These are phyloP conservation scores for Ceratobasidium sp. DNA, from an alignment of 1,284 basidiomycete genomes.

Conservation along the genomic window DNA sequence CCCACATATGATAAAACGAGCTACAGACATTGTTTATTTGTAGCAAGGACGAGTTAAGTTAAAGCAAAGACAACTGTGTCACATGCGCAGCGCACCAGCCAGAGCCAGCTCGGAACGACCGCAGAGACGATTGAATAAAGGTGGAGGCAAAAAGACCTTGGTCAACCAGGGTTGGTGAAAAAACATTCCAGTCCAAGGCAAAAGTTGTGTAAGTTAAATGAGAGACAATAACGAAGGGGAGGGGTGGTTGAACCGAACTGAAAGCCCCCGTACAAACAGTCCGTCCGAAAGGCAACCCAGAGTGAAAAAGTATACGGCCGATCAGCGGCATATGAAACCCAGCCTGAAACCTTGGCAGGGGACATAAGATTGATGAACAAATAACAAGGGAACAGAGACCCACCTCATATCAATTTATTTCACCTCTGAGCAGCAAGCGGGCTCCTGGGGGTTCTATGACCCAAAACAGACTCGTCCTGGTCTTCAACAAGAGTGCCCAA, in stretches of 20 bases:
- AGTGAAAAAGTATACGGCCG: not conserved
- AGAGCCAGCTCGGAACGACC: conserved; percentile 43
- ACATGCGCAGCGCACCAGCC: conserved; percentile 21
- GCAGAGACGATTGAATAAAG: not conserved
- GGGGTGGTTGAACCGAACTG: no score
- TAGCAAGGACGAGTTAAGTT: conserved; percentile 18
- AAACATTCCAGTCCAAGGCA: no score
- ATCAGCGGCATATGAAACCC: not conserved
- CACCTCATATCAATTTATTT: not conserved
- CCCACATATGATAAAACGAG: conserved; percentile 1
- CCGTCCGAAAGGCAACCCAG: not conserved
- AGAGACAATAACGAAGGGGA: conserved; percentile 25
- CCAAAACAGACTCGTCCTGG: conserved; percentile 10
- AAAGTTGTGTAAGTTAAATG: not conserved
- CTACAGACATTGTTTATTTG: conserved; percentile 2
- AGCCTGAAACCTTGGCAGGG: not conserved
- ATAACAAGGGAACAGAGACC: not conserved
- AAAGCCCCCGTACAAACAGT: conserved; percentile 26
- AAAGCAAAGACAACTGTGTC: not conserved
- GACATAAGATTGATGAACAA: not conserved
- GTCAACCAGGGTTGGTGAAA: conserved; percentile 8
- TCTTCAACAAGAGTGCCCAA: conserved; percentile 42
- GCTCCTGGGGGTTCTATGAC: not conserved
- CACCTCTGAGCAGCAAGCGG: conserved; percentile 3
- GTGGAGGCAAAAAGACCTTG: conserved; percentile 22